Conservation (phyloP, 495 filamentous ascomycete genomes). For the Penicillium manginii region DNA sequence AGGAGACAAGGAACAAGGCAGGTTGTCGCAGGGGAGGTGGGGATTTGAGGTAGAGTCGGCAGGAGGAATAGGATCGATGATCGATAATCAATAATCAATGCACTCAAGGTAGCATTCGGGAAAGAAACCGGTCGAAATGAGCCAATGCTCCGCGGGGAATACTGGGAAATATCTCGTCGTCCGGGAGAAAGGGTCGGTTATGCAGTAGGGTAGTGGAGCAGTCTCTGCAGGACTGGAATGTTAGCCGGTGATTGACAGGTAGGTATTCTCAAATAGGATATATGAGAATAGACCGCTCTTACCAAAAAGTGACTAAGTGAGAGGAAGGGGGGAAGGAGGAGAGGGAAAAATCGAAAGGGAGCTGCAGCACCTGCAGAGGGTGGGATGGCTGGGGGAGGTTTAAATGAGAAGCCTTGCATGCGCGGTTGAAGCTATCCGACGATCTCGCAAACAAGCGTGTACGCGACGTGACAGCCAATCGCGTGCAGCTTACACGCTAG, state of each 20-base stretch:
- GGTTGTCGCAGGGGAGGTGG: slow-evolving; percentile 12
- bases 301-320: slow-evolving; percentile 7
- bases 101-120: slow-evolving; percentile 18
- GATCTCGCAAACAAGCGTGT: slow-evolving; percentile 46
- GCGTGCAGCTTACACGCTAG: slow-evolving; percentile 18
- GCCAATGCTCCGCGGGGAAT: slow-evolving; percentile 18
- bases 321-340: slow-evolving; percentile 25
- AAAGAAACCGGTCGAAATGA: slow-evolving; percentile 16
- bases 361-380: slow-evolving; percentile 22
- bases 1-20: slow-evolving; percentile 10
- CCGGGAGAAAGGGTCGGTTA: slow-evolving; percentile 34
- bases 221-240: slow-evolving; percentile 34
- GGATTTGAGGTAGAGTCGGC: slow-evolving; percentile 7
- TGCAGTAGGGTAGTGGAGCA: slow-evolving; percentile 28
- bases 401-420: slow-evolving; percentile 46
- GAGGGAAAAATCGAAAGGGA: slow-evolving; percentile 16
- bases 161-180: slow-evolving; percentile 29
- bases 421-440: slow-evolving; percentile 38
- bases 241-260: slow-evolving; percentile 20
- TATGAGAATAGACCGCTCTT: slow-evolving; percentile 17
- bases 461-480: slow-evolving; percentile 57
- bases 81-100: slow-evolving; percentile 15
- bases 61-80: slow-evolving; percentile 14
- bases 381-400: slow-evolving; percentile 28
- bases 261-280: slow-evolving; percentile 11